phyloP scores from a whole-genome alignment of 2,329 filamentous ascomycete genomes.

The Talaromyces marneffei region DNA sequence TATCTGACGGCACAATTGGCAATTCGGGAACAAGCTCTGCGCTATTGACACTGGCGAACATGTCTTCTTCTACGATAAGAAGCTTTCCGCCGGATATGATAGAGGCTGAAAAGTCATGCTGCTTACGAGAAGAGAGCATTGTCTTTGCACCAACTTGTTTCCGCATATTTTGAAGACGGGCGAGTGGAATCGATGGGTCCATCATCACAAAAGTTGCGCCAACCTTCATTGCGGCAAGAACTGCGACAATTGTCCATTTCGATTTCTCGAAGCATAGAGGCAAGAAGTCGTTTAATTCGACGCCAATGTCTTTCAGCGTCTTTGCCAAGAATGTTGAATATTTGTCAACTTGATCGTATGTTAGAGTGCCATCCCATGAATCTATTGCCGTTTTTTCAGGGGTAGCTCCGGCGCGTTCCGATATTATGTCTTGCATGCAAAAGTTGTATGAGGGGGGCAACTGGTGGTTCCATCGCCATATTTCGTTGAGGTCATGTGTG shows the following conservation, averaged over 20 bases:
- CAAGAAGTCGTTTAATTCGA: constrained; percentile 24
- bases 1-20: constrained; percentile 22
- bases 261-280: constrained; percentile 30
- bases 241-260: constrained; percentile 26
- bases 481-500: constrained; percentile 36
- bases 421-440: constrained; percentile 12
- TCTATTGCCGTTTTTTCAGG: constrained; percentile 18
- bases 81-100: constrained; percentile 16
- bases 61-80: constrained; percentile 9
- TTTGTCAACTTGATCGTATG: constrained; percentile 25
- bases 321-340: constrained; percentile 28
- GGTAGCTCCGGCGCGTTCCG: constrained; percentile 20
- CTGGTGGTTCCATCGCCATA: constrained; percentile 46
- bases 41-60: neutral
- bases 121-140: constrained; percentile 3
- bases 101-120: neutral
- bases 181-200: constrained; percentile 19
- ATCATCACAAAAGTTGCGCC: constrained; percentile 23
- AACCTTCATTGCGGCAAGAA: constrained; percentile 26
- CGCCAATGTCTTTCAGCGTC: constrained; percentile 26
- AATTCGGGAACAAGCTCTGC: constrained; percentile 14
- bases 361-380: constrained; percentile 28
- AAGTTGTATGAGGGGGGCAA: constrained; percentile 38
- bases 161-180: constrained; percentile 5
- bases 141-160: neutral